Evolutionary conservation across 129 eudicot genomes (phyloP).

Genomic region (Apium graveolens): DNA sequence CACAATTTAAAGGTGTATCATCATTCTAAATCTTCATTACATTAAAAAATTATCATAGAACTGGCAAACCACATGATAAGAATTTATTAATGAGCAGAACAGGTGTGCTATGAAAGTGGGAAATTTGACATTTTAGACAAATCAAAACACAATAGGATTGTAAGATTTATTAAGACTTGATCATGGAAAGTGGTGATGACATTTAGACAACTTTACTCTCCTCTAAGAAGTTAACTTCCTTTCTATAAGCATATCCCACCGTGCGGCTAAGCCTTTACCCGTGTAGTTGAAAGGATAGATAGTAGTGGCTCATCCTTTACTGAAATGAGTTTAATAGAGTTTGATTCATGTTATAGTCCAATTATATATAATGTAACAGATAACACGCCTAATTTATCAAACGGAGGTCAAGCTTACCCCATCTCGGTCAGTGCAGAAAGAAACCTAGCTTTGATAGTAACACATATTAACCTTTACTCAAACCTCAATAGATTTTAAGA

Average conservation of each 20-base stretch:
- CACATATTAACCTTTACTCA: neutral
- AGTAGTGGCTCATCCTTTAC: neutral
- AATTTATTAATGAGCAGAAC: neutral
- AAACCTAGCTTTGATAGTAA: neutral
- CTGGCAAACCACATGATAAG: neutral
- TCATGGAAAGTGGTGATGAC: neutral
- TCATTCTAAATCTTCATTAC: neutral
- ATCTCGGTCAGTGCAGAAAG: neutral
- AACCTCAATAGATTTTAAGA: neutral
- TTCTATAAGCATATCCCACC: neutral
- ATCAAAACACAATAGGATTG: neutral
- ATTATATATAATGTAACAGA: neutral
- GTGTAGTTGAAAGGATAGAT: neutral
- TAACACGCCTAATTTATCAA: neutral
- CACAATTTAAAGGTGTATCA: neutral
- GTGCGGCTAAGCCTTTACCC: neutral
- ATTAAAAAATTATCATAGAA: neutral
- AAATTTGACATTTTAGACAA: neutral
- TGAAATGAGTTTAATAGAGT: neutral
- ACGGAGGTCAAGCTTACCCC: neutral
- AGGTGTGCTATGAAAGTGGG: neutral
- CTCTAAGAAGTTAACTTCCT: neutral
- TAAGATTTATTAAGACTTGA: neutral
- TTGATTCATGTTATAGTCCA: neutral
- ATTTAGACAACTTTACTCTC: no score